A percentile compares a stretch with the other conserved stretches of the same genome.
These are phyloP conservation scores for Coemansia nantahalensis DNA, from an alignment of 192 early-diverging fungal species.

Conservation along the genomic window DNA sequence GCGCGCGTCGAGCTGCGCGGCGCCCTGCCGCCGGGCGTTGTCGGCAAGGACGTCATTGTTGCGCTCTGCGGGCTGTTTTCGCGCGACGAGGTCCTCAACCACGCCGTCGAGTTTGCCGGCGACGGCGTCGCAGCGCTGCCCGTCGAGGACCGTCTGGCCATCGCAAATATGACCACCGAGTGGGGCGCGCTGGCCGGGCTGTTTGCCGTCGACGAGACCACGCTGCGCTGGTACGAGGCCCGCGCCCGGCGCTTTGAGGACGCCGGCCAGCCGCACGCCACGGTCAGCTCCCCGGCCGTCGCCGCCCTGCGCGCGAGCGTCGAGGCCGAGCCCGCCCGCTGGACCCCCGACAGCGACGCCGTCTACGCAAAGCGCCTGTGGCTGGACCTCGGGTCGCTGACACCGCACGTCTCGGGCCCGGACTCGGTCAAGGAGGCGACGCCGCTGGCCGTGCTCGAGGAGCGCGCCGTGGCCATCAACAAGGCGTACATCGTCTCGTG, in stretches of 20 bases:
- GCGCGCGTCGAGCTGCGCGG: slow-evolving; percentile 84
- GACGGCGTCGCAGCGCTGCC: slow-evolving; percentile 59
- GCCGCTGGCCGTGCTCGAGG: slow-evolving; percentile 72
- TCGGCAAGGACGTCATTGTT: too few relatives aligned
- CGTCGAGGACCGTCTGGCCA: slow-evolving; percentile 90
- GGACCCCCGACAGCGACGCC: slow-evolving; percentile 59
- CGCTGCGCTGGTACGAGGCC: slow-evolving; percentile 68
- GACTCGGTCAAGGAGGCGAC: slow-evolving; percentile 95
- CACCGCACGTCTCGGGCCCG: slow-evolving; percentile 89
- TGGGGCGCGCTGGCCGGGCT: slow-evolving; percentile 98
- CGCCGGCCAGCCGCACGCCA: slow-evolving; percentile 27
- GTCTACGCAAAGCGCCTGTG: slow-evolving; percentile 82
- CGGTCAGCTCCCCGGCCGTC: slow-evolving; percentile 40
- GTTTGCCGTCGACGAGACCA: slow-evolving; percentile 86
- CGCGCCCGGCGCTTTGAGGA: slow-evolving; percentile 41
- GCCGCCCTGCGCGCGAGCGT: slow-evolving; percentile 51
- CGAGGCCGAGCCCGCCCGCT: slow-evolving; percentile 24
- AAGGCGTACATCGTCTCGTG: slow-evolving; percentile 98
- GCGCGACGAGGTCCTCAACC: slow-evolving; percentile 94
- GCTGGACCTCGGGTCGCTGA: slow-evolving; percentile 83
- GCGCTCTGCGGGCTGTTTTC: slow-evolving; percentile 92
- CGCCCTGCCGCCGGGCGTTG: slow-evolving; percentile 71
- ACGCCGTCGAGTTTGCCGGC: slow-evolving; percentile 94
- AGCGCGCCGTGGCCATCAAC: slow-evolving; percentile 74
- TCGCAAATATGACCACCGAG: slow-evolving; percentile 99